Percentiles rank a stretch among this genome's conserved stretches.
Evolutionary conservation across 768 basidiomycete species (phyloP).

Genomic region (Russula lepida): DNA sequence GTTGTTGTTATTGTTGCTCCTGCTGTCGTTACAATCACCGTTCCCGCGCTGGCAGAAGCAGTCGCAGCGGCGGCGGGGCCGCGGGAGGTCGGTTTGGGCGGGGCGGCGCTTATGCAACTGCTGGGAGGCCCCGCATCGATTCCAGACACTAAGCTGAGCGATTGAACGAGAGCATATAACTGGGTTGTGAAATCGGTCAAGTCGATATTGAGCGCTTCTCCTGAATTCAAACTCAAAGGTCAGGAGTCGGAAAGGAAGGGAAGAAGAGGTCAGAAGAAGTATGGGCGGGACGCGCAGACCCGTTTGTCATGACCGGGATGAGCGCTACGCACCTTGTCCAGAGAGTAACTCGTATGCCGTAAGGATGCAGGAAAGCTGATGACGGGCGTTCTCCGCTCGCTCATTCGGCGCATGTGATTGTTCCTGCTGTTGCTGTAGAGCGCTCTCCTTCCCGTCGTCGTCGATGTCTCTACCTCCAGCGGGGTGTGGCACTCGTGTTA

Average conservation of each 20-base stretch:
- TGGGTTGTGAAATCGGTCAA: slow-evolving; percentile 78
- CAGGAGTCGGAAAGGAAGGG: slow-evolving; percentile 1
- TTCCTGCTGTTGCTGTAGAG: neutral
- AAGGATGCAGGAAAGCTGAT: slow-evolving; percentile 75
- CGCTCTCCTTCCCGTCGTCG: slow-evolving; percentile 22
- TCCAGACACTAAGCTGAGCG: slow-evolving; percentile 57
- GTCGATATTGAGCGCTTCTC: slow-evolving; percentile 97
- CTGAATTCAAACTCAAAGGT: slow-evolving; percentile 33
- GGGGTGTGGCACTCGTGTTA: slow-evolving; percentile 42
- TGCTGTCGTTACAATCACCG: neutral
- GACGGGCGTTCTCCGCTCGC: slow-evolving; percentile 38
- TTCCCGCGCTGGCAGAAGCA: slow-evolving; percentile 18
- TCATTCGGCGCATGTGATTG: slow-evolving; percentile 13
- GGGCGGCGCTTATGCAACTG: slow-evolving; percentile 9
- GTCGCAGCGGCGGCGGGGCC: neutral
- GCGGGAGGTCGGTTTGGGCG: slow-evolving; percentile 21
- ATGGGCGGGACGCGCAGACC: slow-evolving; percentile 5
- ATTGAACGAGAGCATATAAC: slow-evolving; percentile 75
- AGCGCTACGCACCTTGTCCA: slow-evolving; percentile 66
- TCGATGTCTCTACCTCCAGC: slow-evolving; percentile 24
- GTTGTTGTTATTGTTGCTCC: too few species aligned
- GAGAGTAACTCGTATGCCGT: slow-evolving; percentile 97
- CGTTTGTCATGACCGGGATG: neutral
- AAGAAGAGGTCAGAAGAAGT: neutral
- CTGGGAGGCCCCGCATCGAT: slow-evolving; percentile 43